A percentile compares a stretch with the other conserved stretches of the same genome.
Conservation (phyloP, 2,329 filamentous ascomycete species). For the Colletotrichum falcatum region DNA sequence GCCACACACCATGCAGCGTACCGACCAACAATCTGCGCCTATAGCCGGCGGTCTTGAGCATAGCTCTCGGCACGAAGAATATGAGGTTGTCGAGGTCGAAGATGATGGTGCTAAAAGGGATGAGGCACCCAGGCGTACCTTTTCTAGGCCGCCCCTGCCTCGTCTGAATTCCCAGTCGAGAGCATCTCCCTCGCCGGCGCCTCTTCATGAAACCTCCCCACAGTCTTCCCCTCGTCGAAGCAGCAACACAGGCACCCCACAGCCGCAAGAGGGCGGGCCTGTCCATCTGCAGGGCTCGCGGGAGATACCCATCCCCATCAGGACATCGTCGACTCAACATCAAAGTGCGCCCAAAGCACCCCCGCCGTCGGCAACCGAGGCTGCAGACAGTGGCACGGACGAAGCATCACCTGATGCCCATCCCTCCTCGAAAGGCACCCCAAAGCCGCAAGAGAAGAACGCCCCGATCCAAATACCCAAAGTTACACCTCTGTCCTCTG, state of each 20-base stretch:
- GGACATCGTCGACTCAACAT: constrained; percentile 22
- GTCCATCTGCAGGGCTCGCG: constrained; percentile 34
- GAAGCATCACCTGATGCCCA: constrained; percentile 12
- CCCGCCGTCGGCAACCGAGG: constrained; percentile 15
- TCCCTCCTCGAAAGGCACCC: constrained; percentile 18
- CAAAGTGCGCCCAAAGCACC: constrained; percentile 20
- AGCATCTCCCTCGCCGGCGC: constrained; percentile 29
- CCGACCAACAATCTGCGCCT: constrained; percentile 12
- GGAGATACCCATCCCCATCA: constrained; percentile 41
- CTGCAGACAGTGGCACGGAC: constrained; percentile 31
- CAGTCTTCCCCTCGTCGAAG: constrained; percentile 15
- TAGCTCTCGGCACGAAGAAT: constrained; percentile 32
- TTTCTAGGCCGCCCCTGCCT: constrained; percentile 31
- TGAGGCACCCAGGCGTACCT: constrained; percentile 27
- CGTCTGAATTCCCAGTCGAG: constrained; percentile 42
- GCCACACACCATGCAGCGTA: constrained; percentile 30
- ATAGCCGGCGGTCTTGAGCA: constrained; percentile 31
- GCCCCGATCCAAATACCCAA: constrained; percentile 53
- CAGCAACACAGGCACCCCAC: constrained; percentile 28
- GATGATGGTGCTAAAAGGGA: constrained; percentile 23
- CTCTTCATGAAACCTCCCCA: constrained; percentile 23
- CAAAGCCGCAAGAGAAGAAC: constrained; percentile 37
- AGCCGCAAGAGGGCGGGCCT: constrained; percentile 34
- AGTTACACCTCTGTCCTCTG: constrained; percentile 54
- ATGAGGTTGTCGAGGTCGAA: constrained; percentile 41